Conservation (phyloP, 2,329 filamentous ascomycete genomes). For the Pestalotiopsis sp. region DNA sequence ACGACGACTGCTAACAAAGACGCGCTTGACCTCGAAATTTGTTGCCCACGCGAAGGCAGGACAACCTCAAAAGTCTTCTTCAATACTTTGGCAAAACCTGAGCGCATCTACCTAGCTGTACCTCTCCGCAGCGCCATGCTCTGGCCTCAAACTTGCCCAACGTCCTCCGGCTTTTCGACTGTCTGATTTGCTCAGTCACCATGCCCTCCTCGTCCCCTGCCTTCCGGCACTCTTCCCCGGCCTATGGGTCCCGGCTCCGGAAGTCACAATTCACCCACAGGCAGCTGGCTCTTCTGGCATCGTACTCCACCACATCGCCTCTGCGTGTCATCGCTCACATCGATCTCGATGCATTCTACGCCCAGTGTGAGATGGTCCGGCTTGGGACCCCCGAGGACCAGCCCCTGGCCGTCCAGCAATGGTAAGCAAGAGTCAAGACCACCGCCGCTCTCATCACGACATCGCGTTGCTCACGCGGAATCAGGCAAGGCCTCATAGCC, state of each 20-base stretch:
- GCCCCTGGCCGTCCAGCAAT: slow-evolving; percentile 93
- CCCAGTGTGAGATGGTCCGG: slow-evolving; percentile 92
- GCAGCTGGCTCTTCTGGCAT: slow-evolving; percentile 75
- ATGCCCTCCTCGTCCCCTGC: slow-evolving; percentile 11
- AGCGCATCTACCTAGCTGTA: background rate
- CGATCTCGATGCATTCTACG: slow-evolving; percentile 97
- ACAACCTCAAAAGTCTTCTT: too few species aligned
- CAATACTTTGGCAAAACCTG: background rate
- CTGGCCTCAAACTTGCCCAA: background rate
- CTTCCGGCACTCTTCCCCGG: slow-evolving; percentile 33
- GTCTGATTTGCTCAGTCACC: background rate
- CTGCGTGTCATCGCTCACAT: slow-evolving; percentile 88
- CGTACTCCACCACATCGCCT: slow-evolving; percentile 72
- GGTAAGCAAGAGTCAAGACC: slow-evolving; percentile 50
- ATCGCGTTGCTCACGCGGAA: slow-evolving; percentile 16
- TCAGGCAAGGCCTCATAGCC: slow-evolving; percentile 86
- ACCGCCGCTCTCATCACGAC: background rate
- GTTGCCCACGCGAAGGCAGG: too few species aligned
- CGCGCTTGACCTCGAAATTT: too few species aligned
- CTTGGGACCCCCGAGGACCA: slow-evolving; percentile 73
- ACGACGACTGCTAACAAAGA: background rate
- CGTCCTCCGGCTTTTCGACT: background rate
- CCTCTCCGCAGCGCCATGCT: background rate
- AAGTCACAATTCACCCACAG: slow-evolving; percentile 83
- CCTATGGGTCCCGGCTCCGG: slow-evolving; percentile 31